These are phyloP conservation scores for Puccinia novopanici DNA, from an alignment of 1,284 basidiomycete species.

Conservation along the genomic window DNA sequence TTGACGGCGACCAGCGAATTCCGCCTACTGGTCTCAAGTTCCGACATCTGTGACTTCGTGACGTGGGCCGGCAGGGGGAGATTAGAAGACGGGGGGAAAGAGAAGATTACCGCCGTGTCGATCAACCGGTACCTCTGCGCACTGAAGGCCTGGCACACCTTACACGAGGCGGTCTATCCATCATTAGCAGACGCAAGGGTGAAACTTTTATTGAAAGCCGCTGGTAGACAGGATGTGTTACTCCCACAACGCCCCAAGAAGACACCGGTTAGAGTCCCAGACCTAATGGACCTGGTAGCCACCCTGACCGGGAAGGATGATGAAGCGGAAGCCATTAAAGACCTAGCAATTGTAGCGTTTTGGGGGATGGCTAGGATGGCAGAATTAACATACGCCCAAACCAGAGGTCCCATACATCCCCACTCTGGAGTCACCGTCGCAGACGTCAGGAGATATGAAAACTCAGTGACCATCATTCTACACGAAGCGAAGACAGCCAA, in stretches of 20 bases:
- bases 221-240: neutral
- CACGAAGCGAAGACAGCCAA: neutral
- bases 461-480: neutral
- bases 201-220: neutral
- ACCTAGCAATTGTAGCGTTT: neutral
- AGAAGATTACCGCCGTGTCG: neutral
- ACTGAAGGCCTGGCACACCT: conserved; percentile 5
- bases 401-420: too few species aligned
- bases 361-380: too few species aligned
- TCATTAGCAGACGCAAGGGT: neutral
- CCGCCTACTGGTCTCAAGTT: neutral
- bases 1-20: neutral
- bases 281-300: too few species aligned
- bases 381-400: too few species aligned
- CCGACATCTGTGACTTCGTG: neutral
- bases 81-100: neutral
- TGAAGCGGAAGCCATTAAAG: too few species aligned
- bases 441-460: neutral
- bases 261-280: too few species aligned
- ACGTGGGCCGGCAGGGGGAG: neutral
- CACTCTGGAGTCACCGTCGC: too few species aligned
- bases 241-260: too few species aligned
- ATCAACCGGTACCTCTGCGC: conserved; percentile 17
- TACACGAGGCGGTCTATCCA: neutral
- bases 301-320: too few species aligned